Evolutionary conservation across 1,284 basidiomycete genomes (phyloP).

Genomic region (Hypsizygus ulmarius): DNA sequence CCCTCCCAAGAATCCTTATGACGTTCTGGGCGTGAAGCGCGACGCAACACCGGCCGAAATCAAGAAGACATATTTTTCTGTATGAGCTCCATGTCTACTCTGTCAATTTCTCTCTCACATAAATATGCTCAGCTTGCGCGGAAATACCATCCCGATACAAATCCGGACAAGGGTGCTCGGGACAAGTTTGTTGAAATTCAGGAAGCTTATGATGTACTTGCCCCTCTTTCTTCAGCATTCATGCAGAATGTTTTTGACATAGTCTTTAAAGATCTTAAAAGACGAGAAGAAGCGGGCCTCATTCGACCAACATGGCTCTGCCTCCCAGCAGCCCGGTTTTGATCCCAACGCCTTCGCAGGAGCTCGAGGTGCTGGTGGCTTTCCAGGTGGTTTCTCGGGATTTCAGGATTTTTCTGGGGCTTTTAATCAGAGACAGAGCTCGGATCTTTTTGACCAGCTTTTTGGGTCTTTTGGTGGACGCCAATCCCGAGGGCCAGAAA

Average conservation of each 20-base stretch:
- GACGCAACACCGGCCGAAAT: slow-evolving; percentile 88
- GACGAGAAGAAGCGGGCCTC: slow-evolving; percentile 91
- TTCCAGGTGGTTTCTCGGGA: slow-evolving; percentile 57
- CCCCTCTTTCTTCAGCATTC: slow-evolving; percentile 6
- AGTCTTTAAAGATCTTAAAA: slow-evolving; percentile 67
- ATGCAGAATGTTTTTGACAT: background rate
- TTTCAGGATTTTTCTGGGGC: slow-evolving; percentile 69
- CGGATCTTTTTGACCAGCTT: slow-evolving; percentile 85
- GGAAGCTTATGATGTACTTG: slow-evolving; percentile 90
- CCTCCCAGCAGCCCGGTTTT: slow-evolving; percentile 92
- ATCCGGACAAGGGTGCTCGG: slow-evolving; percentile 88
- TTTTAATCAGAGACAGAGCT: slow-evolving; percentile 58
- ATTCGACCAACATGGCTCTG: slow-evolving; percentile 95
- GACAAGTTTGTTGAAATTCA: slow-evolving; percentile 98
- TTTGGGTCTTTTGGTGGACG: slow-evolving; percentile 70
- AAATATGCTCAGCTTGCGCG: slow-evolving; percentile 76
- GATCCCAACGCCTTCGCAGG: slow-evolving; percentile 79
- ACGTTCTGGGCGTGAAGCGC: slow-evolving; percentile 83
- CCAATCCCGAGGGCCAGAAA: slow-evolving; percentile 44
- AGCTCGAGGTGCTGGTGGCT: slow-evolving; percentile 51
- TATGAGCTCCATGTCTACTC: slow-evolving; percentile 45
- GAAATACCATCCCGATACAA: slow-evolving; percentile 98
- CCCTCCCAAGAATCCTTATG: slow-evolving; percentile 85
- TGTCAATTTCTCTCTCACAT: slow-evolving; percentile 2
- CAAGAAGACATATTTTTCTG: slow-evolving; percentile 96